Percentiles rank a stretch among this genome's conserved stretches.
Evolutionary conservation across 768 basidiomycete species (phyloP).

Genomic region (Clavulina sp.): DNA sequence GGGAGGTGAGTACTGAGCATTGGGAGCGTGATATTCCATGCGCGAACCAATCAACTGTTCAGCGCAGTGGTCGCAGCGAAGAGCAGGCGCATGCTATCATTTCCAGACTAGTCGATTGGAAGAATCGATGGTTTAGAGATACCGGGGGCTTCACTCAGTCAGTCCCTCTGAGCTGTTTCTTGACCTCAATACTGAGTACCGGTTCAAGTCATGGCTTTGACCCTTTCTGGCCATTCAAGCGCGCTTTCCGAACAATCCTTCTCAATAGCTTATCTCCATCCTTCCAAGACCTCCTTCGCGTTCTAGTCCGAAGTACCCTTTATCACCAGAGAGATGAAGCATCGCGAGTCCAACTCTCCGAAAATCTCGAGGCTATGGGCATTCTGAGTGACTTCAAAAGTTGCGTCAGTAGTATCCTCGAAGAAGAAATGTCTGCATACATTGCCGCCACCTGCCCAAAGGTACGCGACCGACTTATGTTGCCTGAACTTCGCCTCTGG

Average conservation of each 20-base stretch:
- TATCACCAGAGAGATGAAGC: constrained; percentile 16
- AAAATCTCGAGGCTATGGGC: constrained; percentile 49
- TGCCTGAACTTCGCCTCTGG: constrained; percentile 50
- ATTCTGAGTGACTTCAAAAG: constrained; percentile 38
- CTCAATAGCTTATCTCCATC: constrained; percentile 53
- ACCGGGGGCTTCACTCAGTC: constrained; percentile 28
- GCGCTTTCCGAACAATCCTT: constrained; percentile 51
- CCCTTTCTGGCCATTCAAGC: constrained; percentile 8
- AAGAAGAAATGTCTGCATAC: constrained; percentile 65
- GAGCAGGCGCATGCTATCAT: constrained; percentile 22
- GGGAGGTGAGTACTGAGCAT: constrained; percentile 32
- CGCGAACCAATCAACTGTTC: too few relatives aligned
- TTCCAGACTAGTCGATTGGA: constrained; percentile 50
- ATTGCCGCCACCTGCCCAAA: constrained; percentile 47
- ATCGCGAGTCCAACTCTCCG: constrained; percentile 30
- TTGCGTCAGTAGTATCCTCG: constrained; percentile 44
- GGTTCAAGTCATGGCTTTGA: constrained; percentile 5
- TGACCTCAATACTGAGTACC: background rate
- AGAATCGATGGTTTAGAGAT: constrained; percentile 53
- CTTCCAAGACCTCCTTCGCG: constrained; percentile 52
- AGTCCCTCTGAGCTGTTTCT: constrained; percentile 14
- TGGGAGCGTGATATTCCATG: background rate
- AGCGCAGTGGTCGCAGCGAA: background rate
- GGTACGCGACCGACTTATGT: constrained; percentile 50
- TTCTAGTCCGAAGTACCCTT: constrained; percentile 43